phyloP scores from a whole-genome alignment of 1,284 basidiomycete species.

The Anthracocystis setariae region DNA sequence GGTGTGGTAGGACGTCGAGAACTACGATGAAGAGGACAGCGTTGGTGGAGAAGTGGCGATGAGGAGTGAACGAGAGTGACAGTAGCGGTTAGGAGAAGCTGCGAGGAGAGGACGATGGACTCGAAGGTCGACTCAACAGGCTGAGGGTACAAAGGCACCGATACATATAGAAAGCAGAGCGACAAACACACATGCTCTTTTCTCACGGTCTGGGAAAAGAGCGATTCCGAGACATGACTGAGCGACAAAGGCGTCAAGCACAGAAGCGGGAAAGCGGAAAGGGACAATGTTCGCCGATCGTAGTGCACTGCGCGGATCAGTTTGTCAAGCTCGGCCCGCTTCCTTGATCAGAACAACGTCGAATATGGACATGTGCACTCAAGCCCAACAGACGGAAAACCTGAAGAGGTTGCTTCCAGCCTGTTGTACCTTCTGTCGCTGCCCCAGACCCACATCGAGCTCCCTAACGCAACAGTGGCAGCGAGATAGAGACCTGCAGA shows the following conservation, averaged over 20 bases:
- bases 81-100: too few species aligned
- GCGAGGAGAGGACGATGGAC: too few species aligned
- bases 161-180: background rate
- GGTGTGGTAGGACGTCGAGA: too few species aligned
- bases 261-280: background rate
- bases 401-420: background rate
- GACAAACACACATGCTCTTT: background rate
- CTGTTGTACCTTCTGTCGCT: too few species aligned
- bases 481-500: too few species aligned
- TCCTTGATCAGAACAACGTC: background rate
- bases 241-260: background rate
- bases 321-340: background rate
- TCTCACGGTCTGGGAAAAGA: background rate
- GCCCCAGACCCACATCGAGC: too few species aligned
- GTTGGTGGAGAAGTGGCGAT: too few species aligned
- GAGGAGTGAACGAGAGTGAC: too few species aligned
- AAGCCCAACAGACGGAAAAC: background rate
- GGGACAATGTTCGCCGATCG: background rate
- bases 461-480: too few species aligned
- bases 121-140: too few species aligned
- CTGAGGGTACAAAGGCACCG: background rate
- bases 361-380: background rate
- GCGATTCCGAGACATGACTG: background rate
- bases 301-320: slow-evolving; percentile 4
- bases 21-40: too few species aligned